A percentile compares a stretch with the other conserved stretches of the same genome.
Evolutionary conservation across 75 land plant species (phyloP).

Genomic region (Azolla pinnata): DNA sequence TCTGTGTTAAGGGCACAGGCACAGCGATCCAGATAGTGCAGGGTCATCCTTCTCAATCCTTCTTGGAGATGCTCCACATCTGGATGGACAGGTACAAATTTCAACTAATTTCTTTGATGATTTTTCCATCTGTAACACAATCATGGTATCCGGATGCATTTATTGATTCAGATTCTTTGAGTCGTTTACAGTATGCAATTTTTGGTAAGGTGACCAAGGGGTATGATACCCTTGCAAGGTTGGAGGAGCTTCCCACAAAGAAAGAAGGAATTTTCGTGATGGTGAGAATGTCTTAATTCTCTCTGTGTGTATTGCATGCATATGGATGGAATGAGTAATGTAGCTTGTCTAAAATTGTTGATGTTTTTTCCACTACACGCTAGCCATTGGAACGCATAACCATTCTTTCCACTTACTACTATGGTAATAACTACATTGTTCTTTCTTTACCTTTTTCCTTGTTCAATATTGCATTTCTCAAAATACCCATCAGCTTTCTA

Average conservation of each 20-base stretch:
- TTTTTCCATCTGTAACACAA: too few species aligned
- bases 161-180: too few species aligned
- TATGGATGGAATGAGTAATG: too few species aligned
- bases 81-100: constrained; percentile 76
- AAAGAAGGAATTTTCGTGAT: constrained; percentile 96
- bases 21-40: constrained; percentile 90
- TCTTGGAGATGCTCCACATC: constrained; percentile 95
- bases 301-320: too few species aligned
- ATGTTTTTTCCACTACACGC: neutral
- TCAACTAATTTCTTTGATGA: too few species aligned
- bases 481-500: neutral
- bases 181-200: constrained; percentile 85
- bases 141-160: too few species aligned
- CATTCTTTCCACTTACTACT: constrained; percentile 86
- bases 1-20: constrained; percentile 29
- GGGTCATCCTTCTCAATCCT: constrained; percentile 91
- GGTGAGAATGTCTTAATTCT: too few species aligned
- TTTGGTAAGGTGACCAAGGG: constrained; percentile 96
- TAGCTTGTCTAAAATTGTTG: too few species aligned
- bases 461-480: neutral
- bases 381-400: constrained; percentile 92
- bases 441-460: neutral
- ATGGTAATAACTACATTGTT: constrained; percentile 52
- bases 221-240: constrained; percentile 67
- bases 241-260: constrained; percentile 85